These are phyloP conservation scores for Boechera retrofracta DNA, from an alignment of 345 rosid genomes.

Conservation along the genomic window DNA sequence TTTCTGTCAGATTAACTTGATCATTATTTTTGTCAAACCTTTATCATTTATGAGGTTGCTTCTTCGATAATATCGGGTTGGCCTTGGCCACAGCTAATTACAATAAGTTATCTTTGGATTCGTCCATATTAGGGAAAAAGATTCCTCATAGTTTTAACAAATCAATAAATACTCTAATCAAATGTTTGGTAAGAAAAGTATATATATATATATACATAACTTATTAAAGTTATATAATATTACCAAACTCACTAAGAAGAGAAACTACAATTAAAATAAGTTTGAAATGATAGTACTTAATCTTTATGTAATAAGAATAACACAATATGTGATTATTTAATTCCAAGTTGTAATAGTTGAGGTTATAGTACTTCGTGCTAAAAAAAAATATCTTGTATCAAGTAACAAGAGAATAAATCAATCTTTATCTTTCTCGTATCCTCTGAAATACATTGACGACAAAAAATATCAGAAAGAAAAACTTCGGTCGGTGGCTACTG, in stretches of 20 bases:
- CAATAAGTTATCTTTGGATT: constrained; percentile 39
- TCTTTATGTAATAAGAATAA: background rate
- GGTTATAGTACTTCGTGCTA: background rate
- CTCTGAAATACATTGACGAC: constrained; percentile 6
- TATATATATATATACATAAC: background rate
- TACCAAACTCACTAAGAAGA: constrained; percentile 18
- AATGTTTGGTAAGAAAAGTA: constrained; percentile 32
- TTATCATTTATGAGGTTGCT: constrained; percentile 23
- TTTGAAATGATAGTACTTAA: constrained; percentile 18
- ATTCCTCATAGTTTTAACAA: constrained; percentile 23
- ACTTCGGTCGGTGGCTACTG: constrained; percentile 24
- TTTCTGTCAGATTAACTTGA: constrained; percentile 1
- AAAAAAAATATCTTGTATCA: background rate
- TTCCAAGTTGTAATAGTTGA: constrained; percentile 25
- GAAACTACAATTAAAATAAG: background rate
- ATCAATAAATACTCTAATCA: constrained; percentile 7
- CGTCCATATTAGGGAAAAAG: constrained; percentile 22
- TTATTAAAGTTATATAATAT: constrained; percentile 21
- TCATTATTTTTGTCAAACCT: background rate
- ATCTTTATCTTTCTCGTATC: constrained; percentile 1
- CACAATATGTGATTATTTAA: background rate
- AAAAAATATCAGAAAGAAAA: background rate
- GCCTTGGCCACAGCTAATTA: constrained; percentile 28
- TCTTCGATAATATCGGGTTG: constrained; percentile 20
- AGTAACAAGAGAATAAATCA: background rate